phyloP scores from a whole-genome alignment of 306 rosid genomes.

The Comarum palustre region DNA sequence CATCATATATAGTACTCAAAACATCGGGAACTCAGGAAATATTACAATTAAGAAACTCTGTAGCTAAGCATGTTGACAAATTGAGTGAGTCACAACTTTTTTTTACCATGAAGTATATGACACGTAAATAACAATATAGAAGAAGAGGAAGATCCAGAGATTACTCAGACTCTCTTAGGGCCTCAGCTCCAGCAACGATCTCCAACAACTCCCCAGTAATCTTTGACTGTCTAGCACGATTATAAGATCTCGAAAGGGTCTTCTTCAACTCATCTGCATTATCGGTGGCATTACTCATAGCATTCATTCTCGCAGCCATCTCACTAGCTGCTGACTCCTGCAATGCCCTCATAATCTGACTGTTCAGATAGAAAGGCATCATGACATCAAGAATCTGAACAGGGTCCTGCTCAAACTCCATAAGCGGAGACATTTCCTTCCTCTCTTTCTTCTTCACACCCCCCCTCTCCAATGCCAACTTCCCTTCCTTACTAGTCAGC shows the following conservation, averaged over 20 bases:
- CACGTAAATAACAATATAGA: conserved; percentile 8
- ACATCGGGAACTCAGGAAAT: neutral
- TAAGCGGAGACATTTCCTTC: conserved; percentile 35
- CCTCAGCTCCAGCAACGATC: conserved; percentile 80
- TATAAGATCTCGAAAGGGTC: conserved; percentile 48
- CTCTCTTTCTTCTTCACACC: conserved; percentile 18
- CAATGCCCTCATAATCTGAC: conserved; percentile 67
- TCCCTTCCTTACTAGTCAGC: conserved; percentile 62
- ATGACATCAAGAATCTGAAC: conserved; percentile 80
- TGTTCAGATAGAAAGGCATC: conserved; percentile 80
- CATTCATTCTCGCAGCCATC: conserved; percentile 78
- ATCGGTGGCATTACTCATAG: conserved; percentile 70
- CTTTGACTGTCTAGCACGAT: conserved; percentile 65
- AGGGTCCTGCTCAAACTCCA: conserved; percentile 83
- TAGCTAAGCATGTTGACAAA: neutral
- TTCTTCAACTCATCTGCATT: conserved; percentile 65
- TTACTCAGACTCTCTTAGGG: conserved; percentile 43
- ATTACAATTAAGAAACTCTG: neutral
- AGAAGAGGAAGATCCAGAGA: conserved; percentile 3
- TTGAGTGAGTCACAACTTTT: neutral
- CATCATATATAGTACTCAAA: neutral
- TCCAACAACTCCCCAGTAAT: conserved; percentile 78
- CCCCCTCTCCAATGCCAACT: conserved; percentile 54
- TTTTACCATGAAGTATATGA: neutral
- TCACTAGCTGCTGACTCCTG: conserved; percentile 85